These are phyloP conservation scores for Fusarium udum DNA, from an alignment of 2,329 filamentous ascomycete genomes.

Conservation along the genomic window DNA sequence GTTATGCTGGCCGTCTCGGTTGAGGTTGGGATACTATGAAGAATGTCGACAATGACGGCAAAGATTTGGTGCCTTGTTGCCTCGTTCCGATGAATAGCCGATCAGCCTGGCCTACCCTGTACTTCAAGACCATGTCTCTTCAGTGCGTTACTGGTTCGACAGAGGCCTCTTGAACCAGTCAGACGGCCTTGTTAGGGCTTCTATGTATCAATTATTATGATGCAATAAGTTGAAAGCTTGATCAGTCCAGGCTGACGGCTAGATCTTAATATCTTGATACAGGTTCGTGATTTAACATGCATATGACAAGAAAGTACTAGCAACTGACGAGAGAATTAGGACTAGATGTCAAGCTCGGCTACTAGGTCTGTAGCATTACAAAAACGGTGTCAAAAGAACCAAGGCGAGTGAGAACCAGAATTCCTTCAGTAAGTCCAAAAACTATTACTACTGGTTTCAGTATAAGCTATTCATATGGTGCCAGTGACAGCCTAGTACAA, in stretches of 20 bases:
- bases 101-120: background rate
- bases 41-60: conserved; percentile 29
- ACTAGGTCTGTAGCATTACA: too few species aligned
- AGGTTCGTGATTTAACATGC: background rate
- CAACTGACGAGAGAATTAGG: fast-evolving
- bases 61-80: conserved; percentile 37
- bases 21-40: conserved; percentile 27
- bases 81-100: conserved; percentile 37
- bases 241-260: background rate
- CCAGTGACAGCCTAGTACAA: background rate
- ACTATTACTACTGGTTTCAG: too few species aligned
- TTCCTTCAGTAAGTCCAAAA: background rate
- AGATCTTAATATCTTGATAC: background rate
- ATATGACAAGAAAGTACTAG: background rate
- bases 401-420: background rate
- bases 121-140: background rate
- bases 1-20: conserved; percentile 16
- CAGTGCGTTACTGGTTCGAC: background rate
- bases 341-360: background rate
- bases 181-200: background rate
- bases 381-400: background rate
- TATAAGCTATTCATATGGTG: background rate
- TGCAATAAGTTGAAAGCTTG: fast-evolving
- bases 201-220: too few species aligned
- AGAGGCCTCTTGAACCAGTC: background rate